A percentile compares a stretch with the other conserved stretches of the same genome.
These are phyloP conservation scores for Hypoxylon sp. DNA, from an alignment of 2,329 filamentous ascomycete species.

Conservation along the genomic window DNA sequence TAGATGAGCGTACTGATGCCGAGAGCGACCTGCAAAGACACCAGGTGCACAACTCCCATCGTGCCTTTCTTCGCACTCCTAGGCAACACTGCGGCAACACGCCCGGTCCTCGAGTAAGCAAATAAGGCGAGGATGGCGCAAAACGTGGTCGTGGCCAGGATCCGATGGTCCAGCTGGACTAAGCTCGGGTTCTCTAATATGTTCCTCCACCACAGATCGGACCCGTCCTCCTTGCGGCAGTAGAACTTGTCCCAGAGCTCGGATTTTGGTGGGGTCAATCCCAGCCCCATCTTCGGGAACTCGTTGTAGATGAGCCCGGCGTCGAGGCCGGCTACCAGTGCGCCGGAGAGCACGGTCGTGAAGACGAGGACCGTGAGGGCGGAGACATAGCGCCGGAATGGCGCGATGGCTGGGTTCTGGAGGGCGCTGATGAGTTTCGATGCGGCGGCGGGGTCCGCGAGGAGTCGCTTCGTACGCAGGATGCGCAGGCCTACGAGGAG, in stretches of 20 bases:
- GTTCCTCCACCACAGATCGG: slow-evolving; percentile 96
- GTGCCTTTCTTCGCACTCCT: slow-evolving; percentile 76
- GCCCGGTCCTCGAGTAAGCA: slow-evolving; percentile 81
- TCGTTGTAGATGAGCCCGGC: slow-evolving; percentile 99
- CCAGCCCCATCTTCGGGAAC: slow-evolving; percentile 94
- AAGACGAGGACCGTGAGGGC: slow-evolving; percentile 84
- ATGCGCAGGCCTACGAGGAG: slow-evolving; percentile 88
- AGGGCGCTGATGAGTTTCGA: slow-evolving; percentile 73
- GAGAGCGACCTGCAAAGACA: slow-evolving; percentile 83
- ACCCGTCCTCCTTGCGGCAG: slow-evolving; percentile 80
- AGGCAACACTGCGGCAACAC: slow-evolving; percentile 72
- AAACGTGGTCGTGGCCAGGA: slow-evolving; percentile 91
- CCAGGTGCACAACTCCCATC: slow-evolving; percentile 85
- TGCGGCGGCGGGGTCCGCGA: slow-evolving; percentile 76
- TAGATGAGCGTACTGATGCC: slow-evolving; percentile 95
- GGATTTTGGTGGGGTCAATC: slow-evolving; percentile 82
- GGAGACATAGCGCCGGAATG: slow-evolving; percentile 81
- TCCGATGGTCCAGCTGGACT: slow-evolving; percentile 95
- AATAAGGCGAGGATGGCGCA: slow-evolving; percentile 83
- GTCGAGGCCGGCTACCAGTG: slow-evolving; percentile 93
- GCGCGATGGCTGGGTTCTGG: slow-evolving; percentile 74
- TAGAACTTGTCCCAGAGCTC: slow-evolving; percentile 92
- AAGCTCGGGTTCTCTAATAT: slow-evolving; percentile 96
- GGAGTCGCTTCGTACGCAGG: slow-evolving; percentile 80
- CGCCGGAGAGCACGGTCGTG: slow-evolving; percentile 92